Evolutionary conservation across 1,139 yeast genomes (phyloP), one percentile per base, ranked within the genome.

Genomic region (Geotrichum reessii): DNA sequence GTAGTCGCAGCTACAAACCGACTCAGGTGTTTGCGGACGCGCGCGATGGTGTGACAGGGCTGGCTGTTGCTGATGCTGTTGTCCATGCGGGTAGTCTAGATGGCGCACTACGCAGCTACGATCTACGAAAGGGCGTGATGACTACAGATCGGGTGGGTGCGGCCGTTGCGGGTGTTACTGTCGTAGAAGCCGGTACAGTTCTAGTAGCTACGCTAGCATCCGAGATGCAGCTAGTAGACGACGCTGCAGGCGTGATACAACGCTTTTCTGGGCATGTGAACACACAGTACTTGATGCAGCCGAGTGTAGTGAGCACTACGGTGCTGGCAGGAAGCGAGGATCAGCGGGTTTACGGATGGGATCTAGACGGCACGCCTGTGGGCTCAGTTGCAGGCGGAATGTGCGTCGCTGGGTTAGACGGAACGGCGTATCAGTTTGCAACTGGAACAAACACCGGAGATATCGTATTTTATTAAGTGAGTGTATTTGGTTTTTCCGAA

Each of bases 61-160:
- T 74, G 2, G 61, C 53, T 2, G 63, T 72, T 1, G 57, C 60
- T 9, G 67, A 59, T 6, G 52, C 61, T n/a, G 61, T 61, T 42
- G 64, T 74, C 27, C 55, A 68, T n/a, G 62, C 76, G n/a, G 76
- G 73, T 47, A 71, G 74, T 3, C 70, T 71, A 1, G 77, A 74
- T 53, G 76, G 76, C 6, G 55, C 53, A 12, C 56, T 72, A 17
- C 62, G 77, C 22, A 58, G 64, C 2, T 74, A 74, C 58, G 77
- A 74, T 58, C 44, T 73, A 17, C 66, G 77, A 2, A 61, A 47
- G 51, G 74, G 74, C 3, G 63, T 62, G 56, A 59, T 73, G n/a
- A 59, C 59, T 7, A 65, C 71, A 7, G 71, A 70, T 53, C 59
- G 61, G 7, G 59, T 73, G 22, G 73, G 69, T 8, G 64, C 22